Evolutionary conservation across 495 filamentous ascomycete species (phyloP).

Genomic region (Penicillium herquei): DNA sequence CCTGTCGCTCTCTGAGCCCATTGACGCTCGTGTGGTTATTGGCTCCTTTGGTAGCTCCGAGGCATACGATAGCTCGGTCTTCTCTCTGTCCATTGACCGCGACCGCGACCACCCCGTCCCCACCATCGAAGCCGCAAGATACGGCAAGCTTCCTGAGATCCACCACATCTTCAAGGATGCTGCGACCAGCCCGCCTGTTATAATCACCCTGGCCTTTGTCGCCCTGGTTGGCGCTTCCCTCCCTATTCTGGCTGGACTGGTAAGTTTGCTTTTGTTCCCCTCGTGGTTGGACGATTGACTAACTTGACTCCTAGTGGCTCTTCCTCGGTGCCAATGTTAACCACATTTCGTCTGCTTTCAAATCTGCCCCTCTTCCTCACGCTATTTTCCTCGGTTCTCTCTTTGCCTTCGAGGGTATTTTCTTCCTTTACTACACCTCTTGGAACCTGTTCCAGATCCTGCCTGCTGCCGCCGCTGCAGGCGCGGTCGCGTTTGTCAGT

Average conservation of each 20-base stretch:
- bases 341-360: slow-evolving; percentile 72
- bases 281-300: slow-evolving; percentile 6
- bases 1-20: slow-evolving; percentile 59
- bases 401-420: slow-evolving; percentile 81
- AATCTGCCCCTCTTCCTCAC: slow-evolving; percentile 73
- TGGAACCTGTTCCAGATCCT: slow-evolving; percentile 94
- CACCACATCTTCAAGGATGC: slow-evolving; percentile 86
- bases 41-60: slow-evolving; percentile 79
- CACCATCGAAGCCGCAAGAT: slow-evolving; percentile 62
- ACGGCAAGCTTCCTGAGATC: slow-evolving; percentile 80
- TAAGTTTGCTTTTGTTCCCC: slow-evolving; percentile 39
- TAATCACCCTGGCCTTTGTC: slow-evolving; percentile 77
- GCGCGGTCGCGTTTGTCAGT: slow-evolving; percentile 74
- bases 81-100: slow-evolving; percentile 61
- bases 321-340: slow-evolving; percentile 80
- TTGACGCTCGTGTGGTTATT: slow-evolving; percentile 76
- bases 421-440: slow-evolving; percentile 89
- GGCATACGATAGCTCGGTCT: slow-evolving; percentile 61
- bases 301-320: slow-evolving; percentile 57
- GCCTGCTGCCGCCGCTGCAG: slow-evolving; percentile 66
- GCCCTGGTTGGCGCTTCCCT: slow-evolving; percentile 67
- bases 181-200: slow-evolving; percentile 74
- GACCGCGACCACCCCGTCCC: slow-evolving; percentile 62
- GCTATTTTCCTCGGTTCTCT: slow-evolving; percentile 80
- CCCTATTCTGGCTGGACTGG: slow-evolving; percentile 66